Base-by-base conservation (phyloP, 164 flowering plant species). In the Kalanchoe fedtschenkoi region DNA sequence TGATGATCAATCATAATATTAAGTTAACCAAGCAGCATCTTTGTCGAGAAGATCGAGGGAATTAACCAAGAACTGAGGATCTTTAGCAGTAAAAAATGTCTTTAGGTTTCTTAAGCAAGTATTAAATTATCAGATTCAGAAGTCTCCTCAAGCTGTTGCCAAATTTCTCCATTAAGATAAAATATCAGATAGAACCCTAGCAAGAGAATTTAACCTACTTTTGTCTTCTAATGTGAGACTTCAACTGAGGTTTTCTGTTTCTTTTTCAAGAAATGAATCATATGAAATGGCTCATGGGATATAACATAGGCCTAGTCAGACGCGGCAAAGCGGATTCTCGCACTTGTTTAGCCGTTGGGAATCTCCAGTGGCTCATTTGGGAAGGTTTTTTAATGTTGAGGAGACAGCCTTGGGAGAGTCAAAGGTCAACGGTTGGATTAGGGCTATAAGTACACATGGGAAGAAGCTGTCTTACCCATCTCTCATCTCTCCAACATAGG, bases 401-500 rank as follows among this genome's bases (percentile, higher is more conserved):
- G 55, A 47, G 30, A 47, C 15, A 47, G 1, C 55, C 0, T 24
- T 43, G 21, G 51, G 51, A 47, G n/a, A 5, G 22, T 43, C n/a
- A 4, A 24, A 47, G 22, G 55, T 47, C 55, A 47, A 47, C 55
- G 19, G 11, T 24, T 47, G 5, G 15, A 24, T 24, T 47, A 5
- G 15, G 55, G 14, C 13, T 22, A 47, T 47, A 47, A 47, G 13
- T 22, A 47, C 55, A 3, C 55, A 47, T 24, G 55, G 30, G 55
- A 47, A 22, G 15, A 47, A 47, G 47, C 32, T n/a, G n/a, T n/a
- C n/a, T 32, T 22, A 28, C 15, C n/a, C 14, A 24, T 22, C 24
- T 35, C 37, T 60, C 30, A 43, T 28, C 53, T 66, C 14, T 64
- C 65, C 3, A 71, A 69, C 29, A 9, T 80, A 80, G 0, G 87